phyloP scores from a whole-genome alignment of 257 asterid species.

The Misopates orontium region DNA sequence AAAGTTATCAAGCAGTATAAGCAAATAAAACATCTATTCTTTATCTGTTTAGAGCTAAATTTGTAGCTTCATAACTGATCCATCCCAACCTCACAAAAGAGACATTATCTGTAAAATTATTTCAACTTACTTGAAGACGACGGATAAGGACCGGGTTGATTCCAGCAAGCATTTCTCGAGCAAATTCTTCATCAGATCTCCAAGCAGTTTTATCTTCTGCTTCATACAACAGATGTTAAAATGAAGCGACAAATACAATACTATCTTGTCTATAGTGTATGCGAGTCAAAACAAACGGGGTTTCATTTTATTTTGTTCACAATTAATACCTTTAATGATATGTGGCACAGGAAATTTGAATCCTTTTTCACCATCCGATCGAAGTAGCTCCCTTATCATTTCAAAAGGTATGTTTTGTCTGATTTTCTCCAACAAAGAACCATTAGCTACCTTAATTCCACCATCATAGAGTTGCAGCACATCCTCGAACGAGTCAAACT shows the following conservation, averaged over 20 bases:
- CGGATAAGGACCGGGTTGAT: slow-evolving; percentile 63
- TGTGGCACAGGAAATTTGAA: slow-evolving; percentile 67
- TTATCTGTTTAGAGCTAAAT: slow-evolving; percentile 6
- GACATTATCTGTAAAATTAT: slow-evolving; percentile 3
- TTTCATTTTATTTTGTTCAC: neutral
- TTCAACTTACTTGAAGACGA: slow-evolving; percentile 59
- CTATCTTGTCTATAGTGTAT: neutral
- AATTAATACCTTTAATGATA: slow-evolving; percentile 52
- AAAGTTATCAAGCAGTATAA: neutral
- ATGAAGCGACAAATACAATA: slow-evolving; percentile 1
- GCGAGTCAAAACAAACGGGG: neutral
- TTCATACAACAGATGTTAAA: slow-evolving; percentile 9
- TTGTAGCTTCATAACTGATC: slow-evolving; percentile 10
- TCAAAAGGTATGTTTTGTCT: slow-evolving; percentile 52
- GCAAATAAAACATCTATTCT: slow-evolving; percentile 12
- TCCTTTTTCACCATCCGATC: slow-evolving; percentile 59
- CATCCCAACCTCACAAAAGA: neutral
- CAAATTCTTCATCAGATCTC: slow-evolving; percentile 80
- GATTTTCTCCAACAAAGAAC: slow-evolving; percentile 40
- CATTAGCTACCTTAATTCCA: slow-evolving; percentile 44
- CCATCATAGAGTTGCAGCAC: slow-evolving; percentile 59
- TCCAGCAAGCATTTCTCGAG: slow-evolving; percentile 82
- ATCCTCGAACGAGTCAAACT: slow-evolving; percentile 74
- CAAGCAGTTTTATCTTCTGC: slow-evolving; percentile 66
- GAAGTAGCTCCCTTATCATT: slow-evolving; percentile 58